Evolutionary conservation across 169 alveolate genomes (phyloP), one percentile per base, ranked within the genome.

Genomic region (Cryptosporidium sp.): DNA sequence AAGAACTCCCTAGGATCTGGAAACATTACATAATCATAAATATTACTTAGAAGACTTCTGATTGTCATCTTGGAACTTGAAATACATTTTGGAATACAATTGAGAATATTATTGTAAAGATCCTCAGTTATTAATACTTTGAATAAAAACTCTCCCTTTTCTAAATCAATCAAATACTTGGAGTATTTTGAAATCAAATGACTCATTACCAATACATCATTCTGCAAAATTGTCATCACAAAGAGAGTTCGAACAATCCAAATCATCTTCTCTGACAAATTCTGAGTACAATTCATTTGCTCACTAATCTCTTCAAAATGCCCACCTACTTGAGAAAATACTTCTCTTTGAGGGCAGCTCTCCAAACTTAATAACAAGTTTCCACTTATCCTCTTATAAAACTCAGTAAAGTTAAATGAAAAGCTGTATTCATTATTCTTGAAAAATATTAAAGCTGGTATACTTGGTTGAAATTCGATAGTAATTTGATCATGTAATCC

Each of bases 391-490:
- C 85, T 92, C 69, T 73, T 87, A 72, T 95, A 95, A 85, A 95
- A 94, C 37, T 91, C 61, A 16, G 93, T 94, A 91, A 95, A 95
- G 70, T 94, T 92, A 73, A 95, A 93, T 16, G 94, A 95, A 87
- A 95, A 94, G 71, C 85, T 73, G 58, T 91, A 93, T 26, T 70
- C 53, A 62, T 85, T 93, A 86, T 95, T 94, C 70, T 91, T 86
- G 52, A 91, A 91, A 91, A 95, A 95, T 29, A 93, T 91, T 45
- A 95, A 86, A 10, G 95, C 91, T 44, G 95, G 96, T 16, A 80
- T 91, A 12, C 91, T 91, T 5, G 97, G 97, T 21, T 92, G 93
- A 75, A 95, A 95, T 70, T 93, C 96, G 0, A 95, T 67, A 21
- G 95, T 84, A 23, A 95, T 92, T 44, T 33, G 53, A 71, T 94